Evolutionary conservation across 2,329 filamentous ascomycete species (phyloP).

Genomic region (Neofusicoccum cordaticola): DNA sequence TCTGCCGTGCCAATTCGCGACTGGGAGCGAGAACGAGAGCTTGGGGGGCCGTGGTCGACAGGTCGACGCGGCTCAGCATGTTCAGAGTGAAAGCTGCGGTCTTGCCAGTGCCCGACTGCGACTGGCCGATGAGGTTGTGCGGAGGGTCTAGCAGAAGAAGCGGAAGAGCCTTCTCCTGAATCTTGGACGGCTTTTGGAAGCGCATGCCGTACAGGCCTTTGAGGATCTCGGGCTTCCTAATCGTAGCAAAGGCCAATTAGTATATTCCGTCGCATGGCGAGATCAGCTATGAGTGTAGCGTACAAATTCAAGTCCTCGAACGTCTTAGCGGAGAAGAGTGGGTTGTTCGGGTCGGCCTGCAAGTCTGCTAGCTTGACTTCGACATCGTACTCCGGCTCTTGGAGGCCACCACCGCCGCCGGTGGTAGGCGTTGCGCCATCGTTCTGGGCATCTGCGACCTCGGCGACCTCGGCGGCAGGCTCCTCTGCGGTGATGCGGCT

Average conservation of each 20-base stretch:
- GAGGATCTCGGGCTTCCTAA: slow-evolving; percentile 51
- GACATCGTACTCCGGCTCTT: slow-evolving; percentile 80
- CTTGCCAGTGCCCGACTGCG: slow-evolving; percentile 98
- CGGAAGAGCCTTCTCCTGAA: slow-evolving; percentile 91
- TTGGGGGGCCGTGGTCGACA: slow-evolving; percentile 69
- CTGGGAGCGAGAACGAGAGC: slow-evolving; percentile 87
- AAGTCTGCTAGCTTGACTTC: slow-evolving; percentile 90
- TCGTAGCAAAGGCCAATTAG: slow-evolving; percentile 1
- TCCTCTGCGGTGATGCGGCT: slow-evolving; percentile 18
- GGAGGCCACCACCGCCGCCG: slow-evolving; percentile 44
- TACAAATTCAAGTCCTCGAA: slow-evolving; percentile 88
- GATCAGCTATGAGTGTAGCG: slow-evolving; percentile 35
- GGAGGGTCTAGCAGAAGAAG: slow-evolving; percentile 85
- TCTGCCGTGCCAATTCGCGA: slow-evolving; percentile 91
- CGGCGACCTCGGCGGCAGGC: slow-evolving; percentile 7
- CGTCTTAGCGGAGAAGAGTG: slow-evolving; percentile 76
- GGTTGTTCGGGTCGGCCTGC: slow-evolving; percentile 81
- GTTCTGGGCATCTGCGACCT: slow-evolving; percentile 30
- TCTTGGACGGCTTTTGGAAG: slow-evolving; percentile 95
- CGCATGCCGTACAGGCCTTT: slow-evolving; percentile 76
- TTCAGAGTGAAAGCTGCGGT: slow-evolving; percentile 95
- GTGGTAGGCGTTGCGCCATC: slow-evolving; percentile 48
- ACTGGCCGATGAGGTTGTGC: slow-evolving; percentile 93
- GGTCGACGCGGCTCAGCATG: slow-evolving; percentile 81
- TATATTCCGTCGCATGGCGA: neutral